These are phyloP conservation scores for Somion occarium DNA, from an alignment of 1,284 basidiomycete species.

Conservation along the genomic window DNA sequence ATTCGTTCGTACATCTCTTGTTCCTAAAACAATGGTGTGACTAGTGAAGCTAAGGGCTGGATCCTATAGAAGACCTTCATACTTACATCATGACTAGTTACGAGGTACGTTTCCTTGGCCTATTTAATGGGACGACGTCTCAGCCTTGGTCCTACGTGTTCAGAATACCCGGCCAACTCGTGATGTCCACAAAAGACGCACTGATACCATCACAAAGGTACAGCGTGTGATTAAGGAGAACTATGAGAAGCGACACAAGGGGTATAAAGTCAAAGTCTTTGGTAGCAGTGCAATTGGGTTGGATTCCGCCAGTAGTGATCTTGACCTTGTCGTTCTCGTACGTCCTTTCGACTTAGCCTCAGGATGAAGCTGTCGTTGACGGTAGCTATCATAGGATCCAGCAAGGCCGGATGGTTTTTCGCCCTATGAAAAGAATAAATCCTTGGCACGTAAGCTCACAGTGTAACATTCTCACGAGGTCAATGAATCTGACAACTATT, in stretches of 20 bases:
- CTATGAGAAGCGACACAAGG: constrained; percentile 8
- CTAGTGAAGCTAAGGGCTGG: too few relatives aligned
- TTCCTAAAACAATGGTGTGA: too few relatives aligned
- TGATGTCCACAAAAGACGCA: constrained; percentile 4
- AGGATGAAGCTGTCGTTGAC: background rate
- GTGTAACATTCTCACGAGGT: background rate
- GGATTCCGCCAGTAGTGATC: constrained; percentile 18
- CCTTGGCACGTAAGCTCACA: background rate
- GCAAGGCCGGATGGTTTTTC: background rate
- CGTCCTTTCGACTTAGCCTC: background rate
- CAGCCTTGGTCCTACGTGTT: too few relatives aligned
- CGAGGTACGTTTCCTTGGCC: too few relatives aligned
- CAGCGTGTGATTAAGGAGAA: constrained; percentile 4
- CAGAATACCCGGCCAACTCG: background rate
- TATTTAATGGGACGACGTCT: too few relatives aligned
- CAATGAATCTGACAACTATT: background rate
- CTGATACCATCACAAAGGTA: constrained; percentile 8
- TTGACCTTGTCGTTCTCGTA: constrained; percentile 24
- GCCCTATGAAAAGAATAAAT: background rate
- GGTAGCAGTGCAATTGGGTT: constrained; percentile 23
- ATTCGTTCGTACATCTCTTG: too few relatives aligned
- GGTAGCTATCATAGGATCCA: constrained; percentile 10
- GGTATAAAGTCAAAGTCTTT: constrained; percentile 17
- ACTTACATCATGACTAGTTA: too few relatives aligned
- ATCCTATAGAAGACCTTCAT: too few relatives aligned